A percentile compares a stretch with the other conserved stretches of the same genome.
phyloP scores from a whole-genome alignment of 164 flowering plant species.

The Buxus sempervirens region DNA sequence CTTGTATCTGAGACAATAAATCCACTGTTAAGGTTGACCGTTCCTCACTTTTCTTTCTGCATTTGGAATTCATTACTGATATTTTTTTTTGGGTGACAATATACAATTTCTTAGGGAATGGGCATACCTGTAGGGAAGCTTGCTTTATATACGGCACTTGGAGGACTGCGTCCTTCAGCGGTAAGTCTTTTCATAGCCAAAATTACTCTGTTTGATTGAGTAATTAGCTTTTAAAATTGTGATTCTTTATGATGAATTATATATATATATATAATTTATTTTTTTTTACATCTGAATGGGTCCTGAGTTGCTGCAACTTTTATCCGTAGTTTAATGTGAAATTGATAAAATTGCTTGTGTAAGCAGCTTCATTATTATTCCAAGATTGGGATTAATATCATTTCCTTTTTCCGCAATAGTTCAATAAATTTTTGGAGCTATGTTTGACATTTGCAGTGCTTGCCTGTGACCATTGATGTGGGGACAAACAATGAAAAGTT shows the following conservation, averaged over 20 bases:
- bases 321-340: not conserved
- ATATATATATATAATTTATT: not conserved
- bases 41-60: not conserved
- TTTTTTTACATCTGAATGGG: not conserved
- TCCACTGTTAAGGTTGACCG: not conserved
- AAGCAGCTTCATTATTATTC: not conserved
- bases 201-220: not conserved
- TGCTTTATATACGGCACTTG: slow-evolving; percentile 82
- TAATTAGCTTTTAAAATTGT: not conserved
- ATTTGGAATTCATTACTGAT: not conserved
- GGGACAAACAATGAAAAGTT: slow-evolving; percentile 85
- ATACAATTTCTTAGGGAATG: slow-evolving; percentile 66
- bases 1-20: not conserved
- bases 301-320: not conserved
- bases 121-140: slow-evolving; percentile 95
- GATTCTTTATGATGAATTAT: not conserved
- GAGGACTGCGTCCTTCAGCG: slow-evolving; percentile 89
- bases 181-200: slow-evolving; percentile 40
- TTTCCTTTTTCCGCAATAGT: not conserved
- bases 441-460: slow-evolving; percentile 47
- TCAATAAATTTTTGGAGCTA: not conserved
- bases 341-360: not conserved
- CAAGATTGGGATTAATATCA: not conserved
- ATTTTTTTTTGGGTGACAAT: not conserved
- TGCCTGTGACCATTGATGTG: slow-evolving; percentile 89